Evolutionary conservation across 2,329 filamentous ascomycete species (phyloP).

Genomic region (Apiospora kogelbergensis): DNA sequence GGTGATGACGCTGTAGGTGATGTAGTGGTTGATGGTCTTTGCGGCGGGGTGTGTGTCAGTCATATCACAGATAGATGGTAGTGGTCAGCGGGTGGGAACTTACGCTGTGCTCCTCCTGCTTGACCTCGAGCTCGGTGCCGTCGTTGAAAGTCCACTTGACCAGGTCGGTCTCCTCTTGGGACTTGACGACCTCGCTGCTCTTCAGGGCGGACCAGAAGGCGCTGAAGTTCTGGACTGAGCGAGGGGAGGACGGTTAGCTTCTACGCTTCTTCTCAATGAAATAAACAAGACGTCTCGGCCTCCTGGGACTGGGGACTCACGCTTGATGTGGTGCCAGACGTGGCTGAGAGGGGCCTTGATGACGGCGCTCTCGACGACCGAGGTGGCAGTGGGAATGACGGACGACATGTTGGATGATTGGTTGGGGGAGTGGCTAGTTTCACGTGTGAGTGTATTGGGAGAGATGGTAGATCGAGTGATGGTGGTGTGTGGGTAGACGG

Average conservation of each 20-base stretch:
- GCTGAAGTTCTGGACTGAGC: slow-evolving; percentile 60
- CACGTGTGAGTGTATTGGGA: not conserved
- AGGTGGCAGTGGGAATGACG: slow-evolving; percentile 64
- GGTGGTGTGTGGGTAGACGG: not conserved
- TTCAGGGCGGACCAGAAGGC: slow-evolving; percentile 66
- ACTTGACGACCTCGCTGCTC: slow-evolving; percentile 64
- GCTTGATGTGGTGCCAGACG: slow-evolving; percentile 76
- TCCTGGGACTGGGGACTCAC: slow-evolving; percentile 20
- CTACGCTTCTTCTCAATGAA: no score
- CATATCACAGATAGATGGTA: not conserved
- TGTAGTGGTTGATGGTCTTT: slow-evolving; percentile 68
- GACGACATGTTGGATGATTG: slow-evolving; percentile 33
- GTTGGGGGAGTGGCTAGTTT: not conserved
- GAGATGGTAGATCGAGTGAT: not conserved
- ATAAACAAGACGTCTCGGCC: not conserved
- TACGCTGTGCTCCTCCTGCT: slow-evolving; percentile 75
- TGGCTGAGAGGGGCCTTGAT: slow-evolving; percentile 65
- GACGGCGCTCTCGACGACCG: slow-evolving; percentile 65
- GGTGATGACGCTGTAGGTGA: slow-evolving; percentile 72
- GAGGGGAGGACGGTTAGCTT: not conserved
- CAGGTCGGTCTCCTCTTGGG: slow-evolving; percentile 63
- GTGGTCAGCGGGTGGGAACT: slow-evolving; percentile 22
- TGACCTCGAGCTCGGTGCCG: slow-evolving; percentile 66
- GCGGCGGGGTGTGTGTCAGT: not conserved
- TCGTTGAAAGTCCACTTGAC: slow-evolving; percentile 73